Conservation (phyloP, 140 eudicot genomes). For the Cichorium intybus region DNA sequence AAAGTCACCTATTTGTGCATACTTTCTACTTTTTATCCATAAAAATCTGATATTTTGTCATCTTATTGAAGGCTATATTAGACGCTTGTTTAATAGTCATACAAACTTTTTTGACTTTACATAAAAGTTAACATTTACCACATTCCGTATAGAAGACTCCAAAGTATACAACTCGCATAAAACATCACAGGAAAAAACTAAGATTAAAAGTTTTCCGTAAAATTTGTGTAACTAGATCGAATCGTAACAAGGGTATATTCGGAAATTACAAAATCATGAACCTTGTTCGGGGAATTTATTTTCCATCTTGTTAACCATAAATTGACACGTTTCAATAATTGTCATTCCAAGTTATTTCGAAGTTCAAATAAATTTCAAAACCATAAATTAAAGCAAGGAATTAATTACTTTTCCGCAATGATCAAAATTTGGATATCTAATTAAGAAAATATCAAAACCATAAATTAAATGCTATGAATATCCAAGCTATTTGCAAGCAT, state of each 20-base stretch:
- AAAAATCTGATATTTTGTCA: background rate
- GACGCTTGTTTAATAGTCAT: background rate
- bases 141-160: background rate
- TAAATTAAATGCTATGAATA: background rate
- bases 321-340: constrained; percentile 11
- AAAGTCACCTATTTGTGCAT: background rate
- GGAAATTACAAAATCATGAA: background rate
- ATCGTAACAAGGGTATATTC: background rate
- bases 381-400: background rate
- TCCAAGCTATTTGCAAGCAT: background rate
- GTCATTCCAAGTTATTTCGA: constrained; percentile 8
- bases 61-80: background rate
- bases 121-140: background rate
- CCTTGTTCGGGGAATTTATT: background rate
- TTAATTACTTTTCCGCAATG: constrained; percentile 1
- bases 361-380: background rate
- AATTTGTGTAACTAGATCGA: background rate
- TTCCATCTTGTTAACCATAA: background rate
- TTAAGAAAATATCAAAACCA: constrained; percentile 12
- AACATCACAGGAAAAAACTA: background rate
- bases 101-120: constrained; percentile 8
- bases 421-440: background rate
- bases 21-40: background rate
- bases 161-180: constrained; percentile 6
- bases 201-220: background rate